A percentile compares a stretch with the other conserved stretches of the same genome.
phyloP scores from a whole-genome alignment of 306 rosid genomes.

The Corylus heterophylla region DNA sequence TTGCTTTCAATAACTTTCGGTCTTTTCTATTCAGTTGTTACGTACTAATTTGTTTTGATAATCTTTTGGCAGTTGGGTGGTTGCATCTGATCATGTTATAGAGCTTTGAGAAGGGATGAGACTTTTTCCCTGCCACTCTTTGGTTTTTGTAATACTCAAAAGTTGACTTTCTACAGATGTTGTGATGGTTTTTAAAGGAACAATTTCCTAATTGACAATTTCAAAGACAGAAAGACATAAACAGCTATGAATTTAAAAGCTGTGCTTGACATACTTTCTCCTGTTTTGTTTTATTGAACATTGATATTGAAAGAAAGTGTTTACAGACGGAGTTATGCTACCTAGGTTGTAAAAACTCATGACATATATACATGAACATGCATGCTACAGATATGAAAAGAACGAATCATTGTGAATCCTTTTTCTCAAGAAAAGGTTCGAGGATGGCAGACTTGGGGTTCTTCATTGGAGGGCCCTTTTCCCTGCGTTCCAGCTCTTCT shows the following conservation, averaged over 20 bases:
- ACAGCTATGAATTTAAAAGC: conserved; percentile 23
- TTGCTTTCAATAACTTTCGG: background rate
- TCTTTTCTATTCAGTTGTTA: background rate
- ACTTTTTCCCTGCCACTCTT: conserved; percentile 1
- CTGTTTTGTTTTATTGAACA: background rate
- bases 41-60: conserved; percentile 1
- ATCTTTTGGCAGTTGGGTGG: conserved; percentile 77
- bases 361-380: conserved; percentile 20
- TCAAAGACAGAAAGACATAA: conserved; percentile 18
- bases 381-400: conserved; percentile 16
- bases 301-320: conserved; percentile 6
- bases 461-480: conserved; percentile 91
- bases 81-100: conserved; percentile 41
- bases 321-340: background rate
- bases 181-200: conserved; percentile 21
- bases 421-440: conserved; percentile 58
- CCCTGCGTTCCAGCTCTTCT: conserved; percentile 85
- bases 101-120: conserved; percentile 30
- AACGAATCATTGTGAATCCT: conserved; percentile 35
- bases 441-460: conserved; percentile 73
- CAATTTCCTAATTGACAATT: conserved; percentile 10
- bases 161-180: conserved; percentile 14
- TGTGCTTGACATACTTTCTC: conserved; percentile 5
- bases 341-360: conserved; percentile 19
- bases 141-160: conserved; percentile 20